Conservation (phyloP, 1,139 yeast species). For the Entelexis paramagnoliae region DNA sequence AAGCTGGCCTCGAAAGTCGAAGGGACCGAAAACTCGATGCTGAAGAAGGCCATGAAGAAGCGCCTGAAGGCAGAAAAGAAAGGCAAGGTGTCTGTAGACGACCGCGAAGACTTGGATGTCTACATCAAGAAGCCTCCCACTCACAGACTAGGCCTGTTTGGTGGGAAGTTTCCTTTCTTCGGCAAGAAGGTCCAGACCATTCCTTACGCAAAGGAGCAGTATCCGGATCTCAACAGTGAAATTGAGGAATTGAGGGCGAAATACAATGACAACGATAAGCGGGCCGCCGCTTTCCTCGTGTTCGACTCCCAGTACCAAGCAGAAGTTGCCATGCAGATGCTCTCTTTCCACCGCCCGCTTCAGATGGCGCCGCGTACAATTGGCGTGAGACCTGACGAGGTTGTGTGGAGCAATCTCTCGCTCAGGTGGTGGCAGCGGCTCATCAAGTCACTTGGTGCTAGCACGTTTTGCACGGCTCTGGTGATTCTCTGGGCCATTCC, state of each 20-base stretch:
- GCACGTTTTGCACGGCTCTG: constrained; percentile 45
- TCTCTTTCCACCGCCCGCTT: constrained; percentile 55
- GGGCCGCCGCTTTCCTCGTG: constrained; percentile 66
- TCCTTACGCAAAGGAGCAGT: constrained; percentile 52
- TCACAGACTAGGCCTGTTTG: constrained; percentile 44
- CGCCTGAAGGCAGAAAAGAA: constrained; percentile 58
- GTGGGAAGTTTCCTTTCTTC: constrained; percentile 35
- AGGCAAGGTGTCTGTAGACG: constrained; percentile 32
- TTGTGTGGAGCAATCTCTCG: constrained; percentile 79
- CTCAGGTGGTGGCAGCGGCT: constrained; percentile 78
- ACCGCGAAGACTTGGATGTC: constrained; percentile 38
- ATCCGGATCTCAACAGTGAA: constrained; percentile 58
- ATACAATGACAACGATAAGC: constrained; percentile 35
- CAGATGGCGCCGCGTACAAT: constrained; percentile 52
- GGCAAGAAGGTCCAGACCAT: constrained; percentile 84
- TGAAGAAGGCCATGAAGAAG: constrained; percentile 51
- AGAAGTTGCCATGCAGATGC: constrained; percentile 76
- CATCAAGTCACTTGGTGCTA: constrained; percentile 48
- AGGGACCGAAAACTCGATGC: constrained; percentile 51
- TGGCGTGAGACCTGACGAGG: constrained; percentile 69
- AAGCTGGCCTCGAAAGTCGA: constrained; percentile 56
- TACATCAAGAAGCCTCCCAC: constrained; percentile 75
- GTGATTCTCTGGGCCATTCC: constrained; percentile 89
- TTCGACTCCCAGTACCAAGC: constrained; percentile 81
- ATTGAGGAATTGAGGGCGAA: constrained; percentile 50